Base-by-base conservation (phyloP, 2,329 filamentous ascomycete genomes). In the Colletotrichum noveboracense region DNA sequence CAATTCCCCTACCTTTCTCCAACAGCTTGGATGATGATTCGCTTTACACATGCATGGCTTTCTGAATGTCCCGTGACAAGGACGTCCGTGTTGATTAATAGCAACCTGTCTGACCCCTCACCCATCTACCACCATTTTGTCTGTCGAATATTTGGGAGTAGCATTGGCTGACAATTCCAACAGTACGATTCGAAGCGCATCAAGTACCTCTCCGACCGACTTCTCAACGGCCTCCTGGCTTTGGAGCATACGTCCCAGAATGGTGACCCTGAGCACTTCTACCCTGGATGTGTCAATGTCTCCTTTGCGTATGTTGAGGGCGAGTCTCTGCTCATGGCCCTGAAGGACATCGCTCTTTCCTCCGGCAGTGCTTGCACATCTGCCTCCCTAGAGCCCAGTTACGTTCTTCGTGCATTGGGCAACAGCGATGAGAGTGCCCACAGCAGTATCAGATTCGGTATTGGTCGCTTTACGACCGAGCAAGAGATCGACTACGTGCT, bases 231-330 rank as follows among this genome's bases (percentile, higher is more conserved):
- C 4, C 93, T 99, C 5, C 89, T 99, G 24, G 86, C 95, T 7
- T 91, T 99, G 88, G 97, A 98, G 84, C 97, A 99, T 86, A 98
- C 97, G 3, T 91, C 90, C 10, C 93, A 98, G 80, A 99, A 99
- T 81, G 97, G 97, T 66, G 95, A 97, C 80, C 90, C 93, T 3
- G 86, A 94, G 6, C 90, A 92, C 68, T 97, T 97, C 85, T 99
- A 99, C 84, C 96, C 97, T 3, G 97, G 97, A 77, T 99, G 97
- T 80, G 96, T 99, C 77, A 99, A 99, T 84, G 94, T 99, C 13
- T 99, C 97, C 0, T 99, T 99, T 82, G 96, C 97, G 38, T 99
- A 99, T 81, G 96, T 99, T 6, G 97, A 99, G 86, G 97, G 97
- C 79, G 97, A 99, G 86, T 98, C 97, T 4, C 93, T 99, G 2